Base-by-base conservation (phyloP, 306 rosid species). In the cucumber (Cucumis sativus) region DNA sequence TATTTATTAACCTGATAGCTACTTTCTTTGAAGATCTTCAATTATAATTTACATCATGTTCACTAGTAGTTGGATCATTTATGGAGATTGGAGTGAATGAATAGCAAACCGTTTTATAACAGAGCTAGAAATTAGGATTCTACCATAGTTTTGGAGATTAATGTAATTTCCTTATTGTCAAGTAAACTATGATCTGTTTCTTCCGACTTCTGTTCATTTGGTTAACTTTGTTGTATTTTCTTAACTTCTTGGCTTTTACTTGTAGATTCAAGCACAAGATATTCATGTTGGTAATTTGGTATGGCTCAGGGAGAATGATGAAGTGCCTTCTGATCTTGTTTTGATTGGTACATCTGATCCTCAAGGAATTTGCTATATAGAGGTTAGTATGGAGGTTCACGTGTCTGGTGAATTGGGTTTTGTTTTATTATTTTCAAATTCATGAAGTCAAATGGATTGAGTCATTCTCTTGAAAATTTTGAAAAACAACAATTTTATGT, bases 301-400 rank as follows among this genome's bases (percentile, higher is more conserved):
- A 58, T 95, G 99, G 99, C 88, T 95, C 43, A 88, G 97, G 73
- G 99, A 95, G 86, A 95, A 95, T 86, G 99, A 95, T 84, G 99
- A 92, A 88, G 97, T 92, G 79, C 99, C 99, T 49, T 92, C 96
- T 83, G 99, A 95, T 86, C 97, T 95, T 82, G 93, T 92, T 83
- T 84, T 95, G 90, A 79, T 95, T 66, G 99, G 99, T 30, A 88
- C 97, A 64, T 95, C 99, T 60, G 99, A 95, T 84, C 87, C 93
- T 10, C 99, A 92, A 84, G 99, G 99, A 63, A 60, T 90, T 82
- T 92, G 99, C 89, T 95, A 90, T 83, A 30, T 89, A 60, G 99
- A 95, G 97, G 99, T 95, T 86, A 84, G 80, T 72, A 79, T 64
- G 69, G 57, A 39, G 23, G 75, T 41, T 76, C 45, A 43, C 62